A percentile compares a stretch with the other conserved stretches of the same genome.
Evolutionary conservation across 305 asterid genomes (phyloP).

Genomic region (Ilex paraguariensis): DNA sequence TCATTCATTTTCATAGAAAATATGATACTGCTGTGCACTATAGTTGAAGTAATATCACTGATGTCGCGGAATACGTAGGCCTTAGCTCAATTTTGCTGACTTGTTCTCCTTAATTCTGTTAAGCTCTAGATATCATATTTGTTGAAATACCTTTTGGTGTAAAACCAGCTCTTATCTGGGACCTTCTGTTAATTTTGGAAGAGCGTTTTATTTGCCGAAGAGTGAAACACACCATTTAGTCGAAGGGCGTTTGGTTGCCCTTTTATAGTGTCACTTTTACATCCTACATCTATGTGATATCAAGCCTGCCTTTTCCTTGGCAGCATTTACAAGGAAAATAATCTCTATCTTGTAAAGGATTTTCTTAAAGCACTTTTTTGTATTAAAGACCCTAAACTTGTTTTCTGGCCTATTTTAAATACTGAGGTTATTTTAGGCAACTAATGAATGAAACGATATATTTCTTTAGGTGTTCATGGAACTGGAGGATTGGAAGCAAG

Average conservation of each 20-base stretch:
- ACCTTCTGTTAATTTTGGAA: background rate
- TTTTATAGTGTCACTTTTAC: too few species aligned
- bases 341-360: background rate
- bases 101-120: too few species aligned
- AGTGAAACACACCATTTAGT: too few species aligned
- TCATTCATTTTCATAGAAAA: too few species aligned
- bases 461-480: conserved; percentile 59
- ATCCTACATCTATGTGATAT: background rate
- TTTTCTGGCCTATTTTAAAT: too few species aligned
- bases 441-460: conserved; percentile 12
- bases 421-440: background rate
- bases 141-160: background rate
- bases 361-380: background rate
- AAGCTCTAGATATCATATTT: background rate
- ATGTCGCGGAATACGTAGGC: too few species aligned
- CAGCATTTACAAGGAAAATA: background rate
- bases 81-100: too few species aligned
- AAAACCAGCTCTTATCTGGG: background rate
- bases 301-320: background rate
- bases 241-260: too few species aligned
- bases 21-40: background rate
- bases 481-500: conserved; percentile 75
- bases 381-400: background rate
- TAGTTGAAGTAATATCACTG: background rate
- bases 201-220: background rate